Evolutionary conservation across 2,329 filamentous ascomycete species (phyloP), one percentile per base, ranked within the genome.

Genomic region (Hymenoscyphus infarciens): DNA sequence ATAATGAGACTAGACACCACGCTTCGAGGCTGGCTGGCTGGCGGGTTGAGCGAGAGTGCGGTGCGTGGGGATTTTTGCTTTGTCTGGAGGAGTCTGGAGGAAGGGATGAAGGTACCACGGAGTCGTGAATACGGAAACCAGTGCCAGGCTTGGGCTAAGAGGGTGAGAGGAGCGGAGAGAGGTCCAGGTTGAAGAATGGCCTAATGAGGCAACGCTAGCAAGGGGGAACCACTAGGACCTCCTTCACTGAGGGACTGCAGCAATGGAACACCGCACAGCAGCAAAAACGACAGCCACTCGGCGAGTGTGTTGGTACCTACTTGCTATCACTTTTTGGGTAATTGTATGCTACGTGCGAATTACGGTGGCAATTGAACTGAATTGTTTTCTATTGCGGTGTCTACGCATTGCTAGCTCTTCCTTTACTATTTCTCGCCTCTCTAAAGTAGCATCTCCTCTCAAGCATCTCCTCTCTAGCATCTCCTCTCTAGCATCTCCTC

Each of bases 171-270:
- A 27, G 25, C 2, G 25, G n/a, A n/a, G n/a, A n/a, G n/a, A n/a
- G 54, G 57, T 57, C 58, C 54, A 49, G 35, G 57, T 57, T 45
- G 52, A 38, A 39, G 33, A 63, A 63, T 59, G 49, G 59, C 56
- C 59, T 58, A 61, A 62, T 59, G 49, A 52, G 57, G 57, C 29
- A 42, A 57, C 61, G 61, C 61, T 63, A 63, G 58, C 53, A 63
- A 42, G 61, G 61, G 31, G 19, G 33, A 33, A 25, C 19, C 45
- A 33, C 33, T 38, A 35, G 7, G 27, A 22, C 56, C 25, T 25
- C 55, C 35, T 38, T 33, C 45, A 42, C 45, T 16, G 45, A 13
- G 8, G 27, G 22, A 22, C 45, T n/a, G 22, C 35, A 38, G 57
- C 38, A 29, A n/a, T n/a, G n/a, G n/a, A n/a, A 25, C 11, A 49